Conservation (phyloP, 1,284 basidiomycete species). For the Melampsora larici-populina region DNA sequence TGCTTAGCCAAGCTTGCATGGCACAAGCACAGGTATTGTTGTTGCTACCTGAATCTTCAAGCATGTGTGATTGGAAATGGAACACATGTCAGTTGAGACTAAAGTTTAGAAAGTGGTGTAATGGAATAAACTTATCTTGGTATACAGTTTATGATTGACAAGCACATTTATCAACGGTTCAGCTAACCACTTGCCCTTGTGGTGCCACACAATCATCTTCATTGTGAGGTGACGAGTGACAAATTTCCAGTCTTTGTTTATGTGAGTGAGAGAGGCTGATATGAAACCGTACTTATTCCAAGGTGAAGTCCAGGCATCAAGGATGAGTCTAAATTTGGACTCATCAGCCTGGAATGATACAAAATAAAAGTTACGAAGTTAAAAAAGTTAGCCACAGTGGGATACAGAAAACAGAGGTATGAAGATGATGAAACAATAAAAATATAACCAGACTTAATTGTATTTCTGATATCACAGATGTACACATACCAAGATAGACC, state of each 20-base stretch:
- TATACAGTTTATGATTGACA: too few relatives aligned
- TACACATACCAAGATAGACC: constrained; percentile 12
- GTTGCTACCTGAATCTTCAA: constrained; percentile 7
- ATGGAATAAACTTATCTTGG: not conserved
- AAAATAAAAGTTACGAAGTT: too few relatives aligned
- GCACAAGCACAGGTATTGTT: not conserved
- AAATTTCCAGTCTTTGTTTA: not conserved
- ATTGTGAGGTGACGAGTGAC: not conserved
- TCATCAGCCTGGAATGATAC: too few relatives aligned
- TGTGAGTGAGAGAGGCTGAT: constrained; percentile 15
- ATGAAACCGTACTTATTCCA: constrained; percentile 13
- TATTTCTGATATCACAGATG: not conserved
- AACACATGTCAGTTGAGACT: not conserved
- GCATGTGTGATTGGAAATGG: not conserved
- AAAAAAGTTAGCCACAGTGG: too few relatives aligned
- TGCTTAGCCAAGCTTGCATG: too few relatives aligned
- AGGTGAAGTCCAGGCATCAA: constrained; percentile 18
- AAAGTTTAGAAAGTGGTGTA: too few relatives aligned
- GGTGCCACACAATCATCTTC: constrained; percentile 5
- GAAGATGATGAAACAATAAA: not conserved
- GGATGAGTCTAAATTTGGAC: constrained; percentile 13
- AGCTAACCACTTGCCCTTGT: constrained; percentile 18
- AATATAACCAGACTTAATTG: constrained; percentile 16
- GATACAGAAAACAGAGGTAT: too few relatives aligned
- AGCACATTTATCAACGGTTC: not conserved